Base-by-base conservation (phyloP, 129 eudicot genomes). In the Pseudognaphalium luteoalbum region DNA sequence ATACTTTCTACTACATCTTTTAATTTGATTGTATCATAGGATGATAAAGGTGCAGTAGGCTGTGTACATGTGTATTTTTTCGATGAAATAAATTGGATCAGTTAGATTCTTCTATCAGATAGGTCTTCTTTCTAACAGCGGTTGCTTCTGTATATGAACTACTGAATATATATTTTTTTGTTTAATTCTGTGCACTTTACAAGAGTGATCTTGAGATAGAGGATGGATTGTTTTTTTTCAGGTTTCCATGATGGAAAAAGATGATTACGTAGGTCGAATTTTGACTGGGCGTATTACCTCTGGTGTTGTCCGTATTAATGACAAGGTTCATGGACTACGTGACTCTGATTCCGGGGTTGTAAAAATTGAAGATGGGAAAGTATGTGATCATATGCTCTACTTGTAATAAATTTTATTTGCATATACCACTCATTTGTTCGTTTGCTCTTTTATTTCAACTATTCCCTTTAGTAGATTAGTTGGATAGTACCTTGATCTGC, bases 181-280 rank as follows among this genome's bases (percentile, higher is more conserved):
- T 39, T 66, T 9, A 17, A 12, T 66, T 25, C 37, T 42, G 66
- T 34, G 33, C 62, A 22, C 54, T 71, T 74, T 19, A 11, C 12
- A 16, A 34, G 4, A 16, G 41, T 80, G 37, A 19, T 35, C 19
- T 71, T 83, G 77, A 75, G 78, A 84, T 82, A 68, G 74, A 73
- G 80, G 76, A 68, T 78, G 74, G 71, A 82, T 75, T 76, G 85
- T 80, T 14, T 68, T 50, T 75, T 80, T 85, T 73, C 80, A 94
- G 99, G 99, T 94, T 68, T 94, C 99, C 16, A 94, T 94, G 99
- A 91, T 94, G 96, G 91, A 85, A 33, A 79, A 76, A 71, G 99
- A 94, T 87, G 85, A 75, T 76, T 94, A 87, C 25, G 85, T 94
- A 61, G 99, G 99, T 25, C 79, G 99, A 66, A 86, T 94, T 70